phyloP scores from a whole-genome alignment of 768 basidiomycete genomes.

The Cytidiella melzeri region DNA sequence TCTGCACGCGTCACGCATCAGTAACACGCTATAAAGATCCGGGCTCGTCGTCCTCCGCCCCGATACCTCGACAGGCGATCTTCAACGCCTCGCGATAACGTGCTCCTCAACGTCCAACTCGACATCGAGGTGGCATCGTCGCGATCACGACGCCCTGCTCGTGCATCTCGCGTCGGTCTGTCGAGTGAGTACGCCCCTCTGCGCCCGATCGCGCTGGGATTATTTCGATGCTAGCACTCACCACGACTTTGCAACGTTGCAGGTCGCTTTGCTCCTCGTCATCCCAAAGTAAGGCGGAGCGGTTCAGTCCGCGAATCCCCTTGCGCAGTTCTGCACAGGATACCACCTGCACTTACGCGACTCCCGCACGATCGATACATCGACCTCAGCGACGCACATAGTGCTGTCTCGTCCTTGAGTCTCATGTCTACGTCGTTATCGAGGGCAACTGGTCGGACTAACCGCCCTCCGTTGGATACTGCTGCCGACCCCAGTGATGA shows the following conservation, averaged over 20 bases:
- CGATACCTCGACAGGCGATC: slow-evolving; percentile 13
- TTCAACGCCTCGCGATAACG: slow-evolving; percentile 7
- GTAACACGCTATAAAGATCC: slow-evolving; percentile 24
- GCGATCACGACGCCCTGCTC: slow-evolving; percentile 4
- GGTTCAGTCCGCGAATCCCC: background rate
- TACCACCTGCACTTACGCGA: background rate
- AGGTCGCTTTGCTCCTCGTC: background rate
- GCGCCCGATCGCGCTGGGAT: slow-evolving; percentile 4
- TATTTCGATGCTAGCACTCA: slow-evolving; percentile 26
- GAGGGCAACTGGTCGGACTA: background rate
- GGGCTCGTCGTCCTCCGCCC: slow-evolving; percentile 18
- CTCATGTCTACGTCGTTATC: background rate
- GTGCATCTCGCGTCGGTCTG: slow-evolving; percentile 1
- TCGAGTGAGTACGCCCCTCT: slow-evolving; percentile 6
- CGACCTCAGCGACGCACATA: background rate
- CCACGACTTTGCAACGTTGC: slow-evolving; percentile 40
- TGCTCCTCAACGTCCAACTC: slow-evolving; percentile 5
- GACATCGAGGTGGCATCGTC: background rate
- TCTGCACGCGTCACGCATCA: slow-evolving; percentile 14
- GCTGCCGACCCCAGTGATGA: slow-evolving; percentile 43
- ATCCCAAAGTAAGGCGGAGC: background rate
- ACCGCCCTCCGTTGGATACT: background rate
- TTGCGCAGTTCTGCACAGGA: background rate
- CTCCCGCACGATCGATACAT: background rate
- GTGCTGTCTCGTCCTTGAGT: background rate